Evolutionary conservation across 352 stramenopile genomes (phyloP).

Genomic region (Phytopythium aichiense): DNA sequence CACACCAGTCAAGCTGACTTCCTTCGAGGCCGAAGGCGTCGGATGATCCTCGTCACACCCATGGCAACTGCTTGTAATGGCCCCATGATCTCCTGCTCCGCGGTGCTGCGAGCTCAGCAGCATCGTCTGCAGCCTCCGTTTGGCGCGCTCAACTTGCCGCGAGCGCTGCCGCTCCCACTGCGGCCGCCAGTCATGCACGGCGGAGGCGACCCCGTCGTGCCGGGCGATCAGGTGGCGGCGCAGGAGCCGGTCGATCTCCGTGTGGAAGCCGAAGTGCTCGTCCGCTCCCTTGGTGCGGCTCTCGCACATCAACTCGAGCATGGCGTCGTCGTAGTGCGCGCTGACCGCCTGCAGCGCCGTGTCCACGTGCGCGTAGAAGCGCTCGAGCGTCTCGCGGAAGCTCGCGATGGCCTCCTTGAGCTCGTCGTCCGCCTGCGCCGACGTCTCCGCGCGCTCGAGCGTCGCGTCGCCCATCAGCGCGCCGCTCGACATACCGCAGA

Average conservation of each 20-base stretch:
- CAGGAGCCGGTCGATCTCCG: neutral
- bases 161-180: neutral
- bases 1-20: neutral
- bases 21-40: neutral
- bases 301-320: slow-evolving; percentile 3
- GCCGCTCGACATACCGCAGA: neutral
- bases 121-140: neutral
- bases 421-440: neutral
- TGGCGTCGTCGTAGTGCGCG: neutral
- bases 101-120: neutral
- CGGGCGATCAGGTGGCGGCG: neutral
- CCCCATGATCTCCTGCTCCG: neutral
- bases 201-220: no score
- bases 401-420: neutral
- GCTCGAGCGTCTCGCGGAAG: neutral
- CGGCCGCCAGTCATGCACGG: neutral
- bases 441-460: neutral
- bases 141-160: neutral
- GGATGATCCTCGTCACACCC: neutral
- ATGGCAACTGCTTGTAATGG: neutral
- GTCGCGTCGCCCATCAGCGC: neutral
- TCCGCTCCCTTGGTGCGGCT: slow-evolving; percentile 5
- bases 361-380: neutral
- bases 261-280: slow-evolving; percentile 1
- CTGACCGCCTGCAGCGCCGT: neutral